A percentile compares a stretch with the other conserved stretches of the same genome.
Conservation (phyloP, 805 yeast genomes). For the Peterozyma toletana region DNA sequence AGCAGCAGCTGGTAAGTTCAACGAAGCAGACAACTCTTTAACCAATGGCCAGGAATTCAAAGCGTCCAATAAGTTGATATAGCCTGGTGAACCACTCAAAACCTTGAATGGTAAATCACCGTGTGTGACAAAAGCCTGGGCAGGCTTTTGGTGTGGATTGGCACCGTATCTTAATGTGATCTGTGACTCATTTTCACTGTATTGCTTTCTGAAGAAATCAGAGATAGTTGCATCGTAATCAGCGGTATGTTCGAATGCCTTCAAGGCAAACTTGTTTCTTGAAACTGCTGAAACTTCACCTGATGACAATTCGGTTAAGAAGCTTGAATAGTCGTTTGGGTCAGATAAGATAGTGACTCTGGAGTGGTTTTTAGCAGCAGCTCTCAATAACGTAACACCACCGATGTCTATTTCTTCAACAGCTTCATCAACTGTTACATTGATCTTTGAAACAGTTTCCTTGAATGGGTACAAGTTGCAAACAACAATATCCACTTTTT, state of each 20-base stretch:
- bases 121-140: conserved; percentile 86
- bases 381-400: conserved; percentile 94
- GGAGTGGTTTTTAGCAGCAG: conserved; percentile 97
- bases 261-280: conserved; percentile 81
- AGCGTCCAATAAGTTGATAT: conserved; percentile 93
- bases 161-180: conserved; percentile 97
- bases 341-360: conserved; percentile 94
- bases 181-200: conserved; percentile 84
- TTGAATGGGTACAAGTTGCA: conserved; percentile 98
- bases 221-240: conserved; percentile 94
- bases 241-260: conserved; percentile 98
- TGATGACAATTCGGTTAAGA: conserved; percentile 69
- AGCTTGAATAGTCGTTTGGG: conserved; percentile 86
- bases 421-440: conserved; percentile 94
- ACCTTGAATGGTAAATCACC: conserved; percentile 94
- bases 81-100: conserved; percentile 92
- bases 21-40: conserved; percentile 89
- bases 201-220: conserved; percentile 96
- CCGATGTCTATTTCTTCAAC: conserved; percentile 99
- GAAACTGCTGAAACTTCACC: conserved; percentile 70
- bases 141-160: conserved; percentile 98
- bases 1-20: conserved; percentile 97
- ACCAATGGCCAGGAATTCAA: conserved; percentile 98
- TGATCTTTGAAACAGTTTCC: conserved; percentile 92
- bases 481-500: conserved; percentile 93